Percentiles rank a stretch among this genome's conserved stretches.
phyloP scores from a whole-genome alignment of 225 moss, liverwort and hornwort species.

The Physcomitrium patens region DNA sequence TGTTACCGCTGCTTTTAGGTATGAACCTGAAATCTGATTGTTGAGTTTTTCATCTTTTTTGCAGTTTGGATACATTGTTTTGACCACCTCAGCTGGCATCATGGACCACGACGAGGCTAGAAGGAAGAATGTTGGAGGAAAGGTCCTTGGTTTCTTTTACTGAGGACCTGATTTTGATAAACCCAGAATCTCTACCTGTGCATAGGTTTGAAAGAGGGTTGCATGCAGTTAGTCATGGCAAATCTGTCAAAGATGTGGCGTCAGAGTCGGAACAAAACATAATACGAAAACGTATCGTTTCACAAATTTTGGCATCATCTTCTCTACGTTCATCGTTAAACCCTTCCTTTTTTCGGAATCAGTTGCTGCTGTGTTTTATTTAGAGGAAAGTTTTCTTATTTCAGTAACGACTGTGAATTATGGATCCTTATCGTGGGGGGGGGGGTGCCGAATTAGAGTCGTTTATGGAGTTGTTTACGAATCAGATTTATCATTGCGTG shows the following conservation, averaged over 20 bases:
- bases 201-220: neutral
- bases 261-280: constrained; percentile 19
- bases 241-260: neutral
- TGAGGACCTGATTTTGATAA: constrained; percentile 26
- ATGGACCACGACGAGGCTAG: constrained; percentile 65
- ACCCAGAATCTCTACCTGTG: neutral
- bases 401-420: no score
- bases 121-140: constrained; percentile 64
- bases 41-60: constrained; percentile 2
- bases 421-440: no score
- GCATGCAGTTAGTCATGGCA: neutral
- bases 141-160: constrained; percentile 63
- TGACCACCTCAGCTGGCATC: constrained; percentile 64
- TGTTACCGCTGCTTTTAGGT: neutral
- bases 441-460: no score
- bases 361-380: no score
- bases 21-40: neutral
- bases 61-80: constrained; percentile 56
- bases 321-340: no score
- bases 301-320: neutral
- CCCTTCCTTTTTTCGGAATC: no score
- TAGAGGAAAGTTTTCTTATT: no score
- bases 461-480: no score
- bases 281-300: neutral
- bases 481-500: no score